Evolutionary conservation across 169 alveolate genomes (phyloP).

Genomic region (Cryptosporidium meleagridis): DNA sequence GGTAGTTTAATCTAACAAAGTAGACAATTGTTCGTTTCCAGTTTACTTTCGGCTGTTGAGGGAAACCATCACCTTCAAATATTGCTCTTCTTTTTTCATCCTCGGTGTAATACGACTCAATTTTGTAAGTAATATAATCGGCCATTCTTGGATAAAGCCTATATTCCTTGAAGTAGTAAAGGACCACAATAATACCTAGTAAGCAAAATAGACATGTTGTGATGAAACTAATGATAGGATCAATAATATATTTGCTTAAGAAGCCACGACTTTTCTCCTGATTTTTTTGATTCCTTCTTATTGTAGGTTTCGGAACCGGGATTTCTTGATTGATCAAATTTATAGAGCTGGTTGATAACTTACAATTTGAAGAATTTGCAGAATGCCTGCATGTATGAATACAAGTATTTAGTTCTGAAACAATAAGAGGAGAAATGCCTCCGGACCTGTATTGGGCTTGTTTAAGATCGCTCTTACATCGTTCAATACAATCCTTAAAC

Average conservation of each 20-base stretch:
- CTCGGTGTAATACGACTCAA: slow-evolving; percentile 69
- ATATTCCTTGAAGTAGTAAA: slow-evolving; percentile 60
- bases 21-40: slow-evolving; percentile 65
- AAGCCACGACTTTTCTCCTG: slow-evolving; percentile 19
- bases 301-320: slow-evolving; percentile 60
- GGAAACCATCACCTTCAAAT: slow-evolving; percentile 66
- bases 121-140: slow-evolving; percentile 32
- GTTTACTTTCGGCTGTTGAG: slow-evolving; percentile 56
- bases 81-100: slow-evolving; percentile 74
- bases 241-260: slow-evolving; percentile 28
- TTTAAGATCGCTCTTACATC: slow-evolving; percentile 29
- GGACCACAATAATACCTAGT: slow-evolving; percentile 49
- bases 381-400: slow-evolving; percentile 23
- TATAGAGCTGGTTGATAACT: slow-evolving; percentile 19
- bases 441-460: slow-evolving; percentile 31
- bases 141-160: slow-evolving; percentile 52
- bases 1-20: slow-evolving; percentile 43
- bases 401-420: slow-evolving; percentile 67
- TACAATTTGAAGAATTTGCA: slow-evolving; percentile 55
- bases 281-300: slow-evolving; percentile 37
- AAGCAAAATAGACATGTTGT: slow-evolving; percentile 22
- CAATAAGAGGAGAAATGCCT: slow-evolving; percentile 50
- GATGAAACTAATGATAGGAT: slow-evolving; percentile 28
- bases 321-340: slow-evolving; percentile 62
- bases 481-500: slow-evolving; percentile 57